These are phyloP conservation scores for Neurospora sublineolata DNA, from an alignment of 495 filamentous ascomycete species.

Conservation along the genomic window DNA sequence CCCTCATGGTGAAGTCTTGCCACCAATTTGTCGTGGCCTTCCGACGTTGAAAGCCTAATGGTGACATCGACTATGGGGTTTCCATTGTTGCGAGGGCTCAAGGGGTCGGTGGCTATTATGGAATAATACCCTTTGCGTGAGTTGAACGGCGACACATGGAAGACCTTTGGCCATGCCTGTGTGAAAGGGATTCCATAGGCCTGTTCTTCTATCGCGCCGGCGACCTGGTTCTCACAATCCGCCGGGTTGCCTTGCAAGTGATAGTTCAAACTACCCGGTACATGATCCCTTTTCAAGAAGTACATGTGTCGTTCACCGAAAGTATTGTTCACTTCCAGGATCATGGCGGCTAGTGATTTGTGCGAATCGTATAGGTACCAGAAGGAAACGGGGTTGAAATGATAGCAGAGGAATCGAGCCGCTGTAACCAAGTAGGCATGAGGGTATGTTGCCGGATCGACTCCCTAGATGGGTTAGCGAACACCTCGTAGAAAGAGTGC, in stretches of 20 bases:
- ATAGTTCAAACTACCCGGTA: not conserved
- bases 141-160: constrained; percentile 68
- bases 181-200: constrained; percentile 23
- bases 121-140: constrained; percentile 50
- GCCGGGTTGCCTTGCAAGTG: not conserved
- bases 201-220: not conserved
- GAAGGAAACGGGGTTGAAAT: constrained; percentile 68
- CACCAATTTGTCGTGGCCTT: constrained; percentile 42
- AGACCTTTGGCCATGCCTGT: constrained; percentile 52
- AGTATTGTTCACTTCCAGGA: constrained; percentile 71
- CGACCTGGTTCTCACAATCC: constrained; percentile 1
- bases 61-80: constrained; percentile 37
- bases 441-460: constrained; percentile 41
- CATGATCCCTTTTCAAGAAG: constrained; percentile 31
- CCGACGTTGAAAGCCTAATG: constrained; percentile 45
- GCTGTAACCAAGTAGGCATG: constrained; percentile 60
- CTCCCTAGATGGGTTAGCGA: constrained; percentile 28
- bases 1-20: constrained; percentile 40
- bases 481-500: not conserved
- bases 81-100: constrained; percentile 25
- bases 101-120: constrained; percentile 43
- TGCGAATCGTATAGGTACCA: constrained; percentile 63
- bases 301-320: constrained; percentile 63
- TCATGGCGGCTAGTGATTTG: constrained; percentile 49
- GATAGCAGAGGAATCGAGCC: constrained; percentile 56